Percentiles rank a stretch among this genome's conserved stretches.
These are phyloP conservation scores for Coprinellus micaceus DNA, from an alignment of 768 basidiomycete species.

Conservation along the genomic window DNA sequence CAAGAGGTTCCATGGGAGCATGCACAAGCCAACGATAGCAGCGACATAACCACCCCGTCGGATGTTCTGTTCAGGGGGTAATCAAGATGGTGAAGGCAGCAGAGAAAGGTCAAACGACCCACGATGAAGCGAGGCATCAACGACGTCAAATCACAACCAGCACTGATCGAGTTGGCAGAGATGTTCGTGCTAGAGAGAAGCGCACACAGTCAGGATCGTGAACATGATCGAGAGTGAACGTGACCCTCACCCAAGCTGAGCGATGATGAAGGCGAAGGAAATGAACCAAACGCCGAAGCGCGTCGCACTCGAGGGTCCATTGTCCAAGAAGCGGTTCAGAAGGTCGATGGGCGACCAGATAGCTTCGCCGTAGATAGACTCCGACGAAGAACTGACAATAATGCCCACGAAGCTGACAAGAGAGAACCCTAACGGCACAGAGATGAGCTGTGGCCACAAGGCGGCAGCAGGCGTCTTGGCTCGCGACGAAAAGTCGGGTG, in stretches of 20 bases:
- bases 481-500: constrained; percentile 72
- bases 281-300: constrained; percentile 81
- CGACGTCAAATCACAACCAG: constrained; percentile 80
- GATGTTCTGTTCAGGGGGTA: constrained; percentile 51
- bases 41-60: constrained; percentile 81
- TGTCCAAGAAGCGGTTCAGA: constrained; percentile 64
- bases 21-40: constrained; percentile 72
- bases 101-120: constrained; percentile 18
- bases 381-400: constrained; percentile 74
- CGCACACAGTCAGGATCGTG: not conserved
- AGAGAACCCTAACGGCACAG: constrained; percentile 70
- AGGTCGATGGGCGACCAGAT: constrained; percentile 80
- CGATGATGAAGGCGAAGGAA: constrained; percentile 72
- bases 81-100: constrained; percentile 2
- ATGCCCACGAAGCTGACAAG: constrained; percentile 78
- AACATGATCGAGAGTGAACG: not conserved
- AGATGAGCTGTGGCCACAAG: constrained; percentile 61
- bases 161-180: constrained; percentile 78
- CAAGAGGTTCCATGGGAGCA: constrained; percentile 76
- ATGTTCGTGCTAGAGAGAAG: constrained; percentile 58
- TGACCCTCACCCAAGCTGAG: constrained; percentile 36
- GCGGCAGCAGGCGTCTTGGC: constrained; percentile 55
- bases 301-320: constrained; percentile 56
- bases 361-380: constrained; percentile 70
- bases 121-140: constrained; percentile 75